Evolutionary conservation across 1,139 yeast species (phyloP), one percentile per base, ranked within the genome.

Genomic region (Nakaseomyces glabratus): DNA sequence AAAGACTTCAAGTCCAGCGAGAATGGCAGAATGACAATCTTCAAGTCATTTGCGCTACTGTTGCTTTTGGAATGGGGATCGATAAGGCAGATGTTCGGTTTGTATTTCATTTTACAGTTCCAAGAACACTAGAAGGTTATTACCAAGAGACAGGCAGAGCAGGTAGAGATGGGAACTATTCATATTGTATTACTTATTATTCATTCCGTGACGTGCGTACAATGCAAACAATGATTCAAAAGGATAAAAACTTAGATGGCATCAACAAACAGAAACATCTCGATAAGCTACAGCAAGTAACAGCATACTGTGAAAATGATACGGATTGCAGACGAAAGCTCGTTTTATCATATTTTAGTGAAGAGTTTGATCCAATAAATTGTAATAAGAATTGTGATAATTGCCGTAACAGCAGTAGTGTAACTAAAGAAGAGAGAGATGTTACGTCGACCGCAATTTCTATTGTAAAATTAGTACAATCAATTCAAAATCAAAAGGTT

Each of bases 1-100:
- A 79, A 24, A 65, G 97, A 41, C 63, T 74, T 13, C 50, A 60
- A 4, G 74, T 85, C 14, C 98, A 93, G 57, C 64, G 63, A 18
- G 67, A 64, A 31, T 93, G 99, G 99, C 98, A 93, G 55, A 57
- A 63, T 2, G 80, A 80, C 36, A 55, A 60, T 14, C 60, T 76
- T 13, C 80, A 74, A 49, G 76, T 85, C 2, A 84, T 86, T n/a
- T 88, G 95, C 61, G 97, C 97, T 0, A 88, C 97, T 0, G 81
- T 86, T 48, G 96, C 96, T 0, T 88, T 88, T 65, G 97, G 97
- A 16, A 88, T 88, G 96, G 97, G 97, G 31, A 86, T 88, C 39
- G 97, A 88, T 61, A 88, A 88, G 54, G 82, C 95, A 0, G 90
- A 88, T 57, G 96, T 88, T 8, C 61, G 97, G 35, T 86, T 70